A percentile compares a stretch with the other conserved stretches of the same genome.
Evolutionary conservation across 495 filamentous ascomycete genomes (phyloP).

Genomic region (Neurospora sp.): DNA sequence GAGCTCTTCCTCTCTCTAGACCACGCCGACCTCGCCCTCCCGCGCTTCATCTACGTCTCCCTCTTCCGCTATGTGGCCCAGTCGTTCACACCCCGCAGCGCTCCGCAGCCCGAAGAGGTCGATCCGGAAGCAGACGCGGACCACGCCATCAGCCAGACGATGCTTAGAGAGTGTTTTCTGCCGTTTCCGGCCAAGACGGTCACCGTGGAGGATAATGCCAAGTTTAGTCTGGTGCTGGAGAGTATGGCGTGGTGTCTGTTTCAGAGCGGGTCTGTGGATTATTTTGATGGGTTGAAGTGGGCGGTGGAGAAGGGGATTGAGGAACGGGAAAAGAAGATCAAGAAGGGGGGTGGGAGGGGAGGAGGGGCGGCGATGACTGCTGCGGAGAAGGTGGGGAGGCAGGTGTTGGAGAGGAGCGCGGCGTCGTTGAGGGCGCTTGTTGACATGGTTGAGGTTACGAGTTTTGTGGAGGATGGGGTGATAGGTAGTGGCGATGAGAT

Average conservation of each 20-base stretch:
- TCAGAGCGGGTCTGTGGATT: conserved; percentile 26
- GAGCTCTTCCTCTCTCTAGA: conserved; percentile 46
- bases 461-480: conserved; percentile 4
- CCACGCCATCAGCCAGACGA: conserved; percentile 41
- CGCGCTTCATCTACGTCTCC: conserved; percentile 42
- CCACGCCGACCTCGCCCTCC: conserved; percentile 26
- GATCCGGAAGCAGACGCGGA: conserved; percentile 23
- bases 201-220: conserved; percentile 63
- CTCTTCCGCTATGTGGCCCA: conserved; percentile 57
- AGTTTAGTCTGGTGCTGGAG: conserved; percentile 70
- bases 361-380: conserved; percentile 26
- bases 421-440: conserved; percentile 28
- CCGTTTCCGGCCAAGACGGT: conserved; percentile 59
- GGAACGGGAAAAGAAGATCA: conserved; percentile 44
- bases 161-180: conserved; percentile 59
- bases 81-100: conserved; percentile 44
- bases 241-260: conserved; percentile 53
- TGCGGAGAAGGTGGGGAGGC: conserved; percentile 22
- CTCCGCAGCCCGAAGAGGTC: conserved; percentile 38
- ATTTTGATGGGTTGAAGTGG: conserved; percentile 35
- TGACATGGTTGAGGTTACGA: conserved; percentile 20
- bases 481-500: neutral
- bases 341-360: conserved; percentile 34
- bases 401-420: conserved; percentile 27
- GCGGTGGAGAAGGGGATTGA: conserved; percentile 55